Conservation (phyloP, 2,329 filamentous ascomycete species). For the Aschersonia sp. region DNA sequence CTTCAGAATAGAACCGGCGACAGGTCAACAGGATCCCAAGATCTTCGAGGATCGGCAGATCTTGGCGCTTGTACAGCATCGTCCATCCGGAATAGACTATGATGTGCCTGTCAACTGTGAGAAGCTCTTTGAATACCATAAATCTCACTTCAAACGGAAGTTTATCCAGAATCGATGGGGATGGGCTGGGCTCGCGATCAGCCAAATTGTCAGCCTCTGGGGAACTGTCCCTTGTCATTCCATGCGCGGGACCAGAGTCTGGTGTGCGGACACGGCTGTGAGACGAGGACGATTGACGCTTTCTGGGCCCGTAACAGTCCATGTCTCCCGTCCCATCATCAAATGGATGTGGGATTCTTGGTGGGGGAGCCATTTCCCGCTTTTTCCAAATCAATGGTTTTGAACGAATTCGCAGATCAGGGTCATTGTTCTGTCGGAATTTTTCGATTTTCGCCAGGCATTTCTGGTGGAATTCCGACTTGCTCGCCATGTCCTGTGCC, state of each 20-base stretch:
- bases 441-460: too few relatives aligned
- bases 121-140: constrained; percentile 16
- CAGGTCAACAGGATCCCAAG: constrained; percentile 17
- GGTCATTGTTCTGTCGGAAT: too few relatives aligned
- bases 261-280: too few relatives aligned
- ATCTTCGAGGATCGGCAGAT: constrained; percentile 20
- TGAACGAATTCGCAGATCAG: background rate
- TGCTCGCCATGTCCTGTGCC: too few relatives aligned
- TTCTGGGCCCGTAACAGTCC: background rate
- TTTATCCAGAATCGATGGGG: constrained; percentile 1
- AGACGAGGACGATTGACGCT: background rate
- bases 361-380: background rate
- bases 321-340: background rate
- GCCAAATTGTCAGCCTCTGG: too few relatives aligned
- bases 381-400: background rate
- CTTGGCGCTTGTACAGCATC: constrained; percentile 14
- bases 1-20: constrained; percentile 18
- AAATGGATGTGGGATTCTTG: background rate
- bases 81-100: constrained; percentile 19
- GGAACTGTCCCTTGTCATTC: too few relatives aligned
- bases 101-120: constrained; percentile 17
- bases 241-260: too few relatives aligned
- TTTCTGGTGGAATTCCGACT: too few relatives aligned
- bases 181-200: background rate
- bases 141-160: constrained; percentile 16